Conservation (phyloP, 1,284 basidiomycete genomes). For the Rhodotorula sp. region DNA sequence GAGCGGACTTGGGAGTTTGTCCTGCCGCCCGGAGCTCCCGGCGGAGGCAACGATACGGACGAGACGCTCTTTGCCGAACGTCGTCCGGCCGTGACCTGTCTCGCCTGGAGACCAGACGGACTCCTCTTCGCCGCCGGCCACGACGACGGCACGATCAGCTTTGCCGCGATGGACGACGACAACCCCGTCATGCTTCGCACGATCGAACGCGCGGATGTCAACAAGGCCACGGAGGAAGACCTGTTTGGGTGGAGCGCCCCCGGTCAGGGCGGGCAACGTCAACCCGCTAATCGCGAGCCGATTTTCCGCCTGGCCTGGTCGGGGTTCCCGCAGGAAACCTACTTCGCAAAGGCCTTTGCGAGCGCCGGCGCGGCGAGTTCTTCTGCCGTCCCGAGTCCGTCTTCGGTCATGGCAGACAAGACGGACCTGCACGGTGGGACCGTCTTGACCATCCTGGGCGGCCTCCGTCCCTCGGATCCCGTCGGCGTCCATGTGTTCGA, state of each 20-base stretch:
- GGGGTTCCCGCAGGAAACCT: constrained; percentile 60
- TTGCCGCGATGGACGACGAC: constrained; percentile 82
- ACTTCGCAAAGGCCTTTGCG: constrained; percentile 34
- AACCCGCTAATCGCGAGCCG: constrained; percentile 61
- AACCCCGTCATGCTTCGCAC: constrained; percentile 77
- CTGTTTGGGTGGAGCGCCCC: constrained; percentile 25
- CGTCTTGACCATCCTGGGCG: constrained; percentile 74
- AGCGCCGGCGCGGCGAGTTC: not conserved
- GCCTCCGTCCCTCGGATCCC: constrained; percentile 60
- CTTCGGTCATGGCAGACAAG: constrained; percentile 9
- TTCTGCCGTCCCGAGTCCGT: constrained; percentile 14
- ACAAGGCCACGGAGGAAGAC: constrained; percentile 38
- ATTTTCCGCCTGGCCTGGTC: constrained; percentile 89
- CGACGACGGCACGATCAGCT: constrained; percentile 80
- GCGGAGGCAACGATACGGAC: constrained; percentile 64
- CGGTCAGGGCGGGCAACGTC: constrained; percentile 17
- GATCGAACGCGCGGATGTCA: constrained; percentile 56
- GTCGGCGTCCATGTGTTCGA: constrained; percentile 69
- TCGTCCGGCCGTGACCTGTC: constrained; percentile 66
- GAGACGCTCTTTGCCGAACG: constrained; percentile 66
- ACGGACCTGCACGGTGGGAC: constrained; percentile 61
- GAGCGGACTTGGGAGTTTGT: constrained; percentile 42
- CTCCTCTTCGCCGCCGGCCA: constrained; percentile 64
- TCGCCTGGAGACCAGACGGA: constrained; percentile 63
- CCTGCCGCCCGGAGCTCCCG: constrained; percentile 72